Conservation (phyloP, 1,284 basidiomycete genomes). For the Ustilago shanxiensis region DNA sequence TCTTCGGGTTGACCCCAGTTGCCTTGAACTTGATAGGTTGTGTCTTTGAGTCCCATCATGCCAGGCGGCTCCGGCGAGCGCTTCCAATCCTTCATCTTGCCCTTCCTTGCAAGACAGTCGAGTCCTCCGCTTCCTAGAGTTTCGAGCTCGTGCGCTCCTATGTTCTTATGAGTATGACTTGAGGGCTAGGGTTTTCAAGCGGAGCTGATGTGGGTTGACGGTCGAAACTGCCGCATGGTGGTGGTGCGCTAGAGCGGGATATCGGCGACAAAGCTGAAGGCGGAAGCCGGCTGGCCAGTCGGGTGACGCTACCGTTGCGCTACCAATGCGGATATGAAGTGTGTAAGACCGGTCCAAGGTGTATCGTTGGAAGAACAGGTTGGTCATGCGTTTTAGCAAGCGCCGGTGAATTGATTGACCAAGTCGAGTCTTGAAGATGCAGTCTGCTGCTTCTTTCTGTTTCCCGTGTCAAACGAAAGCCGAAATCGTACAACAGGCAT, state of each 20-base stretch:
- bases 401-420: neutral
- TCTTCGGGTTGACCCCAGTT: constrained; percentile 52
- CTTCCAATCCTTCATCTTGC: constrained; percentile 58
- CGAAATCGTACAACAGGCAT: neutral
- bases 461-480: neutral
- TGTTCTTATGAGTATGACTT: no score
- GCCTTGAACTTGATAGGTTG: constrained; percentile 19
- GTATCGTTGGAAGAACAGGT: neutral
- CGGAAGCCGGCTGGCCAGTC: neutral
- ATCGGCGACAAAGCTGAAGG: no score
- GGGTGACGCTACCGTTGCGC: neutral
- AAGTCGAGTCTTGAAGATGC: constrained; percentile 3
- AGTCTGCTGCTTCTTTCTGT: neutral
- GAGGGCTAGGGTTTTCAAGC: neutral
- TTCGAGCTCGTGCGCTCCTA: no score
- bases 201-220: neutral
- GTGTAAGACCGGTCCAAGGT: neutral
- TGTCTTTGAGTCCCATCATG: constrained; percentile 54
- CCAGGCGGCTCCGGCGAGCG: constrained; percentile 57
- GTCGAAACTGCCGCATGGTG: constrained; percentile 12
- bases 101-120: neutral
- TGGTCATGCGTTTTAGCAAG: no score
- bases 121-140: no score
- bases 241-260: neutral
- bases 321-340: no score